Base-by-base conservation (phyloP, 2,329 filamentous ascomycete genomes). In the Tolypocladium ovalisporum region DNA sequence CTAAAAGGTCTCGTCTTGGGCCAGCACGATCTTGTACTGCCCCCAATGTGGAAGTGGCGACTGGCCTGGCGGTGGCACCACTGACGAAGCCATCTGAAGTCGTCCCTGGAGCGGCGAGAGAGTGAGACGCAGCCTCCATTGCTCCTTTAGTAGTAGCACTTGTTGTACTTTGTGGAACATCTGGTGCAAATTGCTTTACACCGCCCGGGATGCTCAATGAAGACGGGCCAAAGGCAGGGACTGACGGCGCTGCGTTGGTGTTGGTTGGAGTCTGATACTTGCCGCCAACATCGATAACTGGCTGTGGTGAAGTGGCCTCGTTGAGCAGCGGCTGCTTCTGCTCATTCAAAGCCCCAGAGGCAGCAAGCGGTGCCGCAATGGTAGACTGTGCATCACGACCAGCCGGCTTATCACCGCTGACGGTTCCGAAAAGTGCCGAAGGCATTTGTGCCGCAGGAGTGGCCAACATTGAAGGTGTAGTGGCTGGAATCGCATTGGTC, bases 1-100 rank as follows among this genome's bases (percentile, higher is more conserved):
- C 75, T 62, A 83, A 72, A 2, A 71, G 63, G 58, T 83, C 78
- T 29, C 69, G 65, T 27, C 64, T 65, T 22, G 67, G 63, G 7
- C 37, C 8, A 61, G 60, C 37, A 4, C 36, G 22, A n/a, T 49
- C 57, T 1, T 57, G 36, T 24, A 63, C 57, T 9, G 63, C 60
- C 1, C 58, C 54, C n/a, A 57, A 56, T 1, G 59, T 52, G 15
- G 56, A 42, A 27, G 59, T 39, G 32, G 62, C 56, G 22, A 29
- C 36, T 53, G 58, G 36, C 12, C 34, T 24, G 42, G 40, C 17
- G 2, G 22, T 12, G 6, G n/a, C 39, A 39, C 52, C 17, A 13
- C 5, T 42, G 24, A 24, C 47, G 47, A 35, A 4, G 29, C 19
- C 47, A 35, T 22, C 47, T 13, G 10, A 35, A 34, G 29, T 8